Evolutionary conservation across 164 flowering plant genomes (phyloP).

Genomic region (Stephania yunnanensis): DNA sequence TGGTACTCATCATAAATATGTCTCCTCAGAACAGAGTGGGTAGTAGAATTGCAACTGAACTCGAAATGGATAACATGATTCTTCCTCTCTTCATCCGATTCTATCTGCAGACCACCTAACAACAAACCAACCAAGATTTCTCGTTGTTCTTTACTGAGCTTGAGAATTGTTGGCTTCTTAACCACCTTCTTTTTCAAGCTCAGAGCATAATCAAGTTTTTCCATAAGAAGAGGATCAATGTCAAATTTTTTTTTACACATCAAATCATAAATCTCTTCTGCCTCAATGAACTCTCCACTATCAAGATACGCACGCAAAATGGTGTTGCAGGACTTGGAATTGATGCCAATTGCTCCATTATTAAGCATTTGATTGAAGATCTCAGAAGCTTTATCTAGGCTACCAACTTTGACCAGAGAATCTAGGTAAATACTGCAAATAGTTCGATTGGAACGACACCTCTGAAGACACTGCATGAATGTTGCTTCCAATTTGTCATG

Average conservation of each 20-base stretch:
- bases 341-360: slow-evolving; percentile 52
- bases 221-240: slow-evolving; percentile 51
- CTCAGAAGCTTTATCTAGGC: slow-evolving; percentile 63
- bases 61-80: slow-evolving; percentile 49
- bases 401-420: slow-evolving; percentile 55
- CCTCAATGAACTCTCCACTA: slow-evolving; percentile 46
- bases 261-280: slow-evolving; percentile 60
- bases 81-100: slow-evolving; percentile 51
- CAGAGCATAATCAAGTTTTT: slow-evolving; percentile 55
- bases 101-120: slow-evolving; percentile 69
- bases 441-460: slow-evolving; percentile 54
- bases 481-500: slow-evolving; percentile 64
- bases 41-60: slow-evolving; percentile 41
- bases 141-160: slow-evolving; percentile 76
- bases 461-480: slow-evolving; percentile 55
- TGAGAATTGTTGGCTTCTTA: slow-evolving; percentile 42
- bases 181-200: slow-evolving; percentile 50
- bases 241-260: slow-evolving; percentile 79
- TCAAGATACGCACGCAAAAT: slow-evolving; percentile 59
- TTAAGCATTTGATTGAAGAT: slow-evolving; percentile 55
- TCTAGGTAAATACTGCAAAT: slow-evolving; percentile 62
- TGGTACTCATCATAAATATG: slow-evolving; percentile 55
- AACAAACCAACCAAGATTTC: slow-evolving; percentile 80
- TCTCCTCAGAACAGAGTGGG: slow-evolving; percentile 48
- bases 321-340: slow-evolving; percentile 57